Base-by-base conservation (phyloP, 2,329 filamentous ascomycete species). In the Bipolaris cookei region DNA sequence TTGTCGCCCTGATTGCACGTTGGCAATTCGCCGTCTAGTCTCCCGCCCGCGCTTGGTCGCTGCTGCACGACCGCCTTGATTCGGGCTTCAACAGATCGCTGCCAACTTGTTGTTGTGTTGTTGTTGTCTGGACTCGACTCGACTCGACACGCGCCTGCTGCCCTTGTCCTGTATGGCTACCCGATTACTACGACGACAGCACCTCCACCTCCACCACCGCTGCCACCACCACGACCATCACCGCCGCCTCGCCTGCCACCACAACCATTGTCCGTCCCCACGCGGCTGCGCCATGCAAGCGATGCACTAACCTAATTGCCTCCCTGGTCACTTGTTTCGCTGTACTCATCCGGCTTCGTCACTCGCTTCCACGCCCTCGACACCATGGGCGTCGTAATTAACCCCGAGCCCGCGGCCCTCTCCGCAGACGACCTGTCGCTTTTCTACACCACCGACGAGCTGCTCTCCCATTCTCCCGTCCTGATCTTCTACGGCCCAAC, bases 401-500 rank as follows among this genome's bases (percentile, higher is more conserved):
- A 86, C 69, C 87, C 89, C 66, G 88, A 91, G 78, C 85, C 92
- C 81, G 87, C 84, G 53, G 81, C 87, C 72, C 84, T 97, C 77
- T 89, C 91, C 77, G 84, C 90, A 75, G 90, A 94, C 76, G 84
- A 90, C 75, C 86, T 97, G 76, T 88, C 86, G 73, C 90, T 97
- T 71, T 98, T 96, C 83, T 90, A 96, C 79, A 88, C 92, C 68
- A 89, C 88, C 75, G 95, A 99, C 78, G 87, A 91, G 59, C 82
- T 93, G 64, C 88, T 96, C 54, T 89, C 89, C 77, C 85, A 93
- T 79, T 83, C 92, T 61, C 88, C 93, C 49, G 83, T 98, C 67
- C 84, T 98, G 66, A 84, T 97, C 76, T 97, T 98, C 83, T 91
- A 97, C 77, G 94, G 94, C 13, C 87, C 92, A 14, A 94, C 94